Conservation (phyloP, 345 rosid genomes). For the Pugionium dolabratum region DNA sequence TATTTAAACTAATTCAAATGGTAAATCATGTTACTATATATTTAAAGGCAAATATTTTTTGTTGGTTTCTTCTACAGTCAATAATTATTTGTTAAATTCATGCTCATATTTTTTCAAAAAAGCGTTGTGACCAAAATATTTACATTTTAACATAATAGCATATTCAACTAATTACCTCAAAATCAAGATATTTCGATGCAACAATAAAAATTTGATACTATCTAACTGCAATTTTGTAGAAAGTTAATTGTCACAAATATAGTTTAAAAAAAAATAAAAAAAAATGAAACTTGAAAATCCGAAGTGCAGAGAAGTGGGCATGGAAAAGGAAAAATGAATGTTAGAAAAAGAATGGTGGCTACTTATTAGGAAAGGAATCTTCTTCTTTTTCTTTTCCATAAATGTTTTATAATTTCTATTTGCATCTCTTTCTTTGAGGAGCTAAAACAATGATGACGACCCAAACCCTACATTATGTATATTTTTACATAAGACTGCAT, state of each 20-base stretch:
- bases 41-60: too few species aligned
- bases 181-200: not conserved
- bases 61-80: too few species aligned
- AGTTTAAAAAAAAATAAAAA: not conserved
- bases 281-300: constrained; percentile 12
- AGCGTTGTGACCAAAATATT: too few species aligned
- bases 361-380: constrained; percentile 39
- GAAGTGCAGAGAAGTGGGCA: constrained; percentile 22
- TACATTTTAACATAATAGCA: too few species aligned
- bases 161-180: too few species aligned
- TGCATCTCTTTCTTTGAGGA: constrained; percentile 17
- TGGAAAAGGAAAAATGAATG: constrained; percentile 33
- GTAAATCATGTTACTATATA: too few species aligned
- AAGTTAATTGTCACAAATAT: not conserved
- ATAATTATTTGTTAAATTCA: too few species aligned
- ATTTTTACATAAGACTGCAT: not conserved
- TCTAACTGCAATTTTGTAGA: not conserved
- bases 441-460: constrained; percentile 30
- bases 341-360: constrained; percentile 40
- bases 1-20: too few species aligned
- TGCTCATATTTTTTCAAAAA: too few species aligned
- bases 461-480: not conserved
- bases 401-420: constrained; percentile 36
- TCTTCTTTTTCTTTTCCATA: constrained; percentile 40
- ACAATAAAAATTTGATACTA: not conserved